Base-by-base conservation (phyloP, 148 eudicot species). In the Linanthus parryae region DNA sequence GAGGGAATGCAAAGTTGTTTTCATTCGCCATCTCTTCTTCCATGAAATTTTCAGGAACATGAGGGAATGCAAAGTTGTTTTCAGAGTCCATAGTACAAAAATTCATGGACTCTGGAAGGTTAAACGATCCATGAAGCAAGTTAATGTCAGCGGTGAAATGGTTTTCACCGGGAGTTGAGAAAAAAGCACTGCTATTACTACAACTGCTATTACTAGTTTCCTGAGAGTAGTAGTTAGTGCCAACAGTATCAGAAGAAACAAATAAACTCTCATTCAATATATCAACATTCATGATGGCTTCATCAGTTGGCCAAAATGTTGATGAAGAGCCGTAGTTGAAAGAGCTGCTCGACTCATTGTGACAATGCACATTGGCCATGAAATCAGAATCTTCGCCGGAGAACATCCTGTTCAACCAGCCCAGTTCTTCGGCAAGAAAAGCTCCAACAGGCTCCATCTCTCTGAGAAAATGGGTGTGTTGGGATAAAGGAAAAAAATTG, bases 191-290 rank as follows among this genome's bases (percentile, higher is more conserved):
- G n/a, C 3, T 18, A 41, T 37, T 44, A 54, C 40, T 60, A 31
- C 53, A 56, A 48, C 63, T 39, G 62, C 35, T 59, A 23, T 64
- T 54, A 57, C 62, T 74, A 57, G 45, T 68, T 28, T 63, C 70
- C 45, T 44, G 71, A 47, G 66, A 62, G 36, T 58, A 47, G 30
- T 54, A 53, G 14, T 66, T 54, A 56, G 52, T 9, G 44, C 29
- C 24, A 10, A 34, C 9, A 27, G 38, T 36, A 38, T 45, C 37
- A 29, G 48, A 53, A 44, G 47, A 40, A 52, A n/a, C n/a, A n/a
- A n/a, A 47, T 1, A 20, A 30, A 19, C 11, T 34, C 22, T 25
- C 20, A 22, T 39, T 54, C 47, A 35, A 50, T 25, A 45, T 26
- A 10, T 29, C 57, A 29, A 27, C 21, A 33, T 55, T 48, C 12